phyloP scores from a whole-genome alignment of 73 alveolate genomes.

The Uronychia binucleata region DNA sequence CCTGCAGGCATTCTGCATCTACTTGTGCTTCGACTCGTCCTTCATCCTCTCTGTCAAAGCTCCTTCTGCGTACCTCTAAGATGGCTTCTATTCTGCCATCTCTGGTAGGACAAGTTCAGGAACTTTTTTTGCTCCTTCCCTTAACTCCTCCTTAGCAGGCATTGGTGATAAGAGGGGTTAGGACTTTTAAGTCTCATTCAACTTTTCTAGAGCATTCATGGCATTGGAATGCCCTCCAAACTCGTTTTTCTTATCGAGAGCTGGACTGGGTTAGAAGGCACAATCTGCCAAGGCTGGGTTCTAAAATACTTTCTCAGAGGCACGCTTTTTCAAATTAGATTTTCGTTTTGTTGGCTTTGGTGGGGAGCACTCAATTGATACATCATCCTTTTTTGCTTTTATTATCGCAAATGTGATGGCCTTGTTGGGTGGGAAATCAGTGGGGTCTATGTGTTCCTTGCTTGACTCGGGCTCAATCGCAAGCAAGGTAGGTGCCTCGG shows the following conservation, averaged over 20 bases:
- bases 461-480: neutral
- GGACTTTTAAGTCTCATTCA: no score
- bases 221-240: no score
- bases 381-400: neutral
- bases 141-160: neutral
- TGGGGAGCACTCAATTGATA: no score
- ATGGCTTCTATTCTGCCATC: neutral
- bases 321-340: neutral
- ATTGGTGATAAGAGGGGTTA: no score
- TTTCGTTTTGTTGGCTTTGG: neutral
- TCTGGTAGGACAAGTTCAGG: neutral
- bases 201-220: no score
- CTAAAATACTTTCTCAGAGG: no score
- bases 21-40: neutral
- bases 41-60: neutral
- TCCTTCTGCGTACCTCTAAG: neutral
- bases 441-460: neutral
- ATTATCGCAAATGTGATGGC: neutral
- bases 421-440: neutral
- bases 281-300: no score
- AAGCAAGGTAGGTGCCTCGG: neutral
- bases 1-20: no score
- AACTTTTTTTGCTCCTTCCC: neutral
- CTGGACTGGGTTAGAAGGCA: no score
- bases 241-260: no score